Evolutionary conservation across 371 early-diverging fungal genomes (phyloP).

Genomic region (Rhizopus arrhizus): DNA sequence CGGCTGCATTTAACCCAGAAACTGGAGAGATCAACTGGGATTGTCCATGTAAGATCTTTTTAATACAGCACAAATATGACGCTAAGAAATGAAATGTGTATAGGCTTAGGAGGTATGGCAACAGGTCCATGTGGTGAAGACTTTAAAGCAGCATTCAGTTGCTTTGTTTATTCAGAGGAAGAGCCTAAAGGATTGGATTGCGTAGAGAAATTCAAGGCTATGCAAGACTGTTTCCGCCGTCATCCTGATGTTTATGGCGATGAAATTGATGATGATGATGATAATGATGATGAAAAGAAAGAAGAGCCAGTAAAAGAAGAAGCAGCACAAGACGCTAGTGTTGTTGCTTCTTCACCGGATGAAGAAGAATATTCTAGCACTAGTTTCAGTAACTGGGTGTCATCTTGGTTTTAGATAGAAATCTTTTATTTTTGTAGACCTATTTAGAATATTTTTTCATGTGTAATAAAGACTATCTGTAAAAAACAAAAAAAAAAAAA

Average conservation of each 20-base stretch:
- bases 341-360: neutral
- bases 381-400: neutral
- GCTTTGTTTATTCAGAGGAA: constrained; percentile 88
- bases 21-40: constrained; percentile 99
- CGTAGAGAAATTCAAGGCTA: constrained; percentile 77
- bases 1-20: constrained; percentile 65
- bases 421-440: neutral
- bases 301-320: neutral
- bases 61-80: neutral
- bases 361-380: neutral
- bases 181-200: constrained; percentile 91
- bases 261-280: constrained; percentile 63
- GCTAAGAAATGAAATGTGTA: neutral
- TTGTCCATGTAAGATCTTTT: constrained; percentile 80
- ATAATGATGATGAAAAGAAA: constrained; percentile 20
- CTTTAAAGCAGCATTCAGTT: constrained; percentile 96
- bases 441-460: neutral
- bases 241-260: constrained; percentile 80
- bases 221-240: constrained; percentile 85
- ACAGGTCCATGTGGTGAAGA: constrained; percentile 93
- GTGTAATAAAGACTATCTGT: neutral
- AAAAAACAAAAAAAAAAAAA: neutral
- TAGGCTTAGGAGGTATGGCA: constrained; percentile 88
- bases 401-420: constrained; percentile 6
- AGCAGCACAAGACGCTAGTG: neutral